Percentiles rank a stretch among this genome's conserved stretches.
These are phyloP conservation scores for Stylonectria norvegica DNA, from an alignment of 2,329 filamentous ascomycete genomes.

Conservation along the genomic window DNA sequence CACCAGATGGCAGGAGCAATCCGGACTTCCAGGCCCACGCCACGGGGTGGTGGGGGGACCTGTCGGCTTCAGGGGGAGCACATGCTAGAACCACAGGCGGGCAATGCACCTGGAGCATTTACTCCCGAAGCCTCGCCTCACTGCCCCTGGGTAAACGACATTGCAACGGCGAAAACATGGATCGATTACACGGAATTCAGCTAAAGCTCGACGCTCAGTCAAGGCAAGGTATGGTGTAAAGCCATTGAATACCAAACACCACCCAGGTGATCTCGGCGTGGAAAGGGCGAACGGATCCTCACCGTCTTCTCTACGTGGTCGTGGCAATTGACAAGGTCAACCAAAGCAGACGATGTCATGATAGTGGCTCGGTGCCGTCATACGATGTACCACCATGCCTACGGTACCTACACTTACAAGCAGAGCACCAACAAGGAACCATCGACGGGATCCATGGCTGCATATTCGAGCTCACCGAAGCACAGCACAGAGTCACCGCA, in stretches of 20 bases:
- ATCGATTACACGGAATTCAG: too few species aligned
- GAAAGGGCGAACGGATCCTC: background rate
- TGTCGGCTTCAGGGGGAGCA: background rate
- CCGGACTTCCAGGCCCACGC: too few species aligned
- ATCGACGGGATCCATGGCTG: too few species aligned
- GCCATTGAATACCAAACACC: background rate
- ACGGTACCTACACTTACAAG: too few species aligned
- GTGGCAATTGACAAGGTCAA: background rate
- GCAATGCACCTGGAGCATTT: background rate
- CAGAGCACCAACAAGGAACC: too few species aligned
- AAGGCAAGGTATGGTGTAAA: background rate
- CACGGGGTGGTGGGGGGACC: too few species aligned
- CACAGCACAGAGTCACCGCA: background rate
- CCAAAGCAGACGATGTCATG: background rate
- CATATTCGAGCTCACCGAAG: background rate
- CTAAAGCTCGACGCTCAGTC: background rate
- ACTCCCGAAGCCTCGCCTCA: too few species aligned
- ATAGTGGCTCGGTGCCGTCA: background rate
- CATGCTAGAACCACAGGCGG: background rate
- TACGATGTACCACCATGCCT: constrained; percentile 1
- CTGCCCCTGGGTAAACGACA: too few species aligned
- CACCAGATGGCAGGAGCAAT: too few species aligned
- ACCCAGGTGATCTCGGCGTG: too few species aligned
- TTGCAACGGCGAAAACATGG: too few species aligned
- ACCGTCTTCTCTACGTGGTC: background rate